A percentile compares a stretch with the other conserved stretches of the same genome.
Conservation (phyloP, 352 stramenopile genomes). For the Phytophthora fragariaefolia region DNA sequence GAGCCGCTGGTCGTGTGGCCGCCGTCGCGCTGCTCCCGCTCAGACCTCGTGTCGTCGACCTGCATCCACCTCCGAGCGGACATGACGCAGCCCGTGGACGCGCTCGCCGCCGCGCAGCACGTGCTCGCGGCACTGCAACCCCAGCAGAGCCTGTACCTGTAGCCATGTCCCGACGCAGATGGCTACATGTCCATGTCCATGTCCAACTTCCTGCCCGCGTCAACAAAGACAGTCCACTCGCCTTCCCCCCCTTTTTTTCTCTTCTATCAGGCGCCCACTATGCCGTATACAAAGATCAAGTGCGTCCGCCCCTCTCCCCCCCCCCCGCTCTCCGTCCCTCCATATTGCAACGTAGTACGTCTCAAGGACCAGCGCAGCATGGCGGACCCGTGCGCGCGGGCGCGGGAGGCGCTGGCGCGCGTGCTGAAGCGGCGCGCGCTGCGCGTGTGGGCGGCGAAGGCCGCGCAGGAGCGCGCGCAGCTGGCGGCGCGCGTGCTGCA, state of each 20-base stretch:
- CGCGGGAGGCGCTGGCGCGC: constrained; percentile 43
- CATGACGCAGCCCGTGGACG: constrained; percentile 43
- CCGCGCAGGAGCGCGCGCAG: constrained; percentile 56
- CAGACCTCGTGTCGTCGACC: neutral
- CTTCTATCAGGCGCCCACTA: no score
- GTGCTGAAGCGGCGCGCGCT: constrained; percentile 57
- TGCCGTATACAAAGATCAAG: no score
- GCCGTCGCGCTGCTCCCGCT: neutral
- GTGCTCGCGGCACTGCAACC: constrained; percentile 19
- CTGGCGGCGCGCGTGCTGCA: constrained; percentile 64
- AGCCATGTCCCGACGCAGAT: constrained; percentile 19
- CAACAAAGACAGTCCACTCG: neutral
- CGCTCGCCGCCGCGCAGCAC: constrained; percentile 32
- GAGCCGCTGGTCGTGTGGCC: constrained; percentile 28
- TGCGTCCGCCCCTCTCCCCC: no score
- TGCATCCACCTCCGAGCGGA: constrained; percentile 43
- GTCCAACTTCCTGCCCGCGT: no score
- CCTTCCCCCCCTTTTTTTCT: neutral
- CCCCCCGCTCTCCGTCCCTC: no score
- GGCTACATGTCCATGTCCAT: no score
- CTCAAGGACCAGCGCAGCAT: no score
- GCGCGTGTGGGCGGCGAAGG: constrained; percentile 66
- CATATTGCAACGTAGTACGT: no score
- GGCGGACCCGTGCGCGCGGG: constrained; percentile 22
- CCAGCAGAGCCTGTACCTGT: constrained; percentile 28